Evolutionary conservation across 176 grass and related monocot genomes (phyloP), one percentile per base, ranked within the genome.

Genomic region (Pharus latifolius): DNA sequence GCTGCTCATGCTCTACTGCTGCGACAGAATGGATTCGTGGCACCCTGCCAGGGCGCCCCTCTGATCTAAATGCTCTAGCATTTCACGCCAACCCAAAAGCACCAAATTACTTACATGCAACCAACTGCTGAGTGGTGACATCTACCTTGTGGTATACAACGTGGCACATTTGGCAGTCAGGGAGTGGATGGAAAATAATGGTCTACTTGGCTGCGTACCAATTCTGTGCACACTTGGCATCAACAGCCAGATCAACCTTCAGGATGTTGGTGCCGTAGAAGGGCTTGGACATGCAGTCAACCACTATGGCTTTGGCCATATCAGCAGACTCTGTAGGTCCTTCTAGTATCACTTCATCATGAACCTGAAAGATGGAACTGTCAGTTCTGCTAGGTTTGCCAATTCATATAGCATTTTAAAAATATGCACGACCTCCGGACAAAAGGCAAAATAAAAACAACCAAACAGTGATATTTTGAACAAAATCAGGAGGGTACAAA

Each of bases 301-400:
- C 84, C 31, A 99, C 84, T 63, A 91, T 94, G 20, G 95, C 57
- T 79, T 87, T 93, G 17, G 95, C 90, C 20, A 93, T 66, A n/a
- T 88, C 95, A 24, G 95, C 95, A 32, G 95, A 99, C 43, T 94
- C 90, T 5, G 67, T 67, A 20, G 90, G 95, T 33, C 95, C 95
- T 99, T 99, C 95, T 56, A 94, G 72, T 91, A 99, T 91, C 34
- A 99, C 87, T 81, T 99, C 95, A 86, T 99, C 95, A 44, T 99
- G 95, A 46, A 99, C 95, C 95, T 99, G 71, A 64, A 75, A 85
- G 42, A 62, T 70, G 41, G 29, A 50, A 26, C 40, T 58, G 40
- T 70, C 45, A 85, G 31, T 57, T 56, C 12, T 68, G 14, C 13
- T 40, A 34, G 60, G 32, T 72, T 14, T 28, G 15, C 26, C 23